Evolutionary conservation across 108 stramenopile genomes (phyloP).

Genomic region (Skeletonema marinoi): DNA sequence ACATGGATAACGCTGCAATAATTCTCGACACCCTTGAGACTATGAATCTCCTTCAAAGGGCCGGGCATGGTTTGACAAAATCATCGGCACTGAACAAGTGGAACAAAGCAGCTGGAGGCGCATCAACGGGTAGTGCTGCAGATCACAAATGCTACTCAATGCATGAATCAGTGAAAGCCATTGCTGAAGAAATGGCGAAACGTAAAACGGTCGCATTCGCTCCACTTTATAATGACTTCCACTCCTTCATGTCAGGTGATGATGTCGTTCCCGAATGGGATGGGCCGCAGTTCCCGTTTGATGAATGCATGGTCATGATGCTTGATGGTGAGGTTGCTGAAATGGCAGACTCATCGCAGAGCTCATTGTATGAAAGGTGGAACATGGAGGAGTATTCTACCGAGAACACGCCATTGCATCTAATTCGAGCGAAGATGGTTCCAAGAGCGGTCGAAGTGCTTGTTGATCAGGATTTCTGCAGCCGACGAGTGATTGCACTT

Average conservation of each 20-base stretch:
- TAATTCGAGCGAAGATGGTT: conserved; percentile 66
- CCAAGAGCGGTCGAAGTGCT: conserved; percentile 68
- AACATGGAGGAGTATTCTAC: conserved; percentile 84
- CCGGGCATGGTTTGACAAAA: conserved; percentile 65
- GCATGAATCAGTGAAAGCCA: conserved; percentile 84
- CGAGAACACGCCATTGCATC: conserved; percentile 73
- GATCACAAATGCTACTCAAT: conserved; percentile 63
- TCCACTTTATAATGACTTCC: conserved; percentile 73
- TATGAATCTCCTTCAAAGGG: conserved; percentile 80
- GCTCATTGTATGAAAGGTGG: conserved; percentile 44
- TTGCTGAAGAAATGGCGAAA: conserved; percentile 86
- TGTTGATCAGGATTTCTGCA: conserved; percentile 65
- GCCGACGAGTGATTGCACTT: conserved; percentile 67
- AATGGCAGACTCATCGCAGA: conserved; percentile 30
- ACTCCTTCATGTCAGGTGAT: conserved; percentile 52
- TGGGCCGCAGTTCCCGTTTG: conserved; percentile 19
- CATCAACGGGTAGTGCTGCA: conserved; percentile 9
- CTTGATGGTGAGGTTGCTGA: conserved; percentile 33
- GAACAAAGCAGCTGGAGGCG: conserved; percentile 22
- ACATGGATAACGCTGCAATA: conserved; percentile 41
- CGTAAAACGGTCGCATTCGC: conserved; percentile 67
- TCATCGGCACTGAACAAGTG: conserved; percentile 24
- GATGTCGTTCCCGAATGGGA: conserved; percentile 28
- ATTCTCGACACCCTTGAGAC: conserved; percentile 74
- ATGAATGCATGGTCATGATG: conserved; percentile 47